Evolutionary conservation across 495 filamentous ascomycete genomes (phyloP), one percentile per base, ranked within the genome.

Genomic region (Tuber umbilicatum): DNA sequence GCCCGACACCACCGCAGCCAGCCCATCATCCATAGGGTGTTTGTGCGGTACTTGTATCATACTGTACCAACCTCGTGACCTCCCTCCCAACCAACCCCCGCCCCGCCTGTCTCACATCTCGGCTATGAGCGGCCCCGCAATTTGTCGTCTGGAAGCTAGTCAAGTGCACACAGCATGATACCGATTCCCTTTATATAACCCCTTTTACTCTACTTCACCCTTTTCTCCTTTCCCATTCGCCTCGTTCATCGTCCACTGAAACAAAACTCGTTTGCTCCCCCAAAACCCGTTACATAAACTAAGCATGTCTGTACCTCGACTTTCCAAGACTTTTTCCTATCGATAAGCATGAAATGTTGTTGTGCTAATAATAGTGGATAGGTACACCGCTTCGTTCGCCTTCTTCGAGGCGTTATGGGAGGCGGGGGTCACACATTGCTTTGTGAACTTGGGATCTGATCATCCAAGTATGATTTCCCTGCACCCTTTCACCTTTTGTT

Each of bases 321-420:
- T 1, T 35, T 5, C 55, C 27, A 64, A 64, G 27, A 35, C 55
- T 27, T 14, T 31, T 64, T 35, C 55, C 35, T 64, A 35, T 17
- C 55, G 55, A 35, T 64, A 64, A 35, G 55, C 55, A 4, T 23
- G 50, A 27, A n/a, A 14, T 14, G 12, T 31, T 10, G 9, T 19
- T 14, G 55, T 35, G 55, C 55, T 64, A 31, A 64, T 31, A 17
- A 35, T 35, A 17, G 14, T 64, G 27, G 55, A 64, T 74, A 84
- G 83, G 80, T 93, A 92, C 78, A 93, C 91, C 35, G 88, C 91
- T 69, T 90, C 90, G 72, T 91, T 91, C 82, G 94, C 94, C 82
- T 97, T 98, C 83, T 97, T 98, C 80, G 94, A 98, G 87, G 93
- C 92, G 35, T 84, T 98, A 60, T 97, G 93, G 93, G 93, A 95